phyloP scores from a whole-genome alignment of 345 rosid species.

The Clausena lansium region DNA sequence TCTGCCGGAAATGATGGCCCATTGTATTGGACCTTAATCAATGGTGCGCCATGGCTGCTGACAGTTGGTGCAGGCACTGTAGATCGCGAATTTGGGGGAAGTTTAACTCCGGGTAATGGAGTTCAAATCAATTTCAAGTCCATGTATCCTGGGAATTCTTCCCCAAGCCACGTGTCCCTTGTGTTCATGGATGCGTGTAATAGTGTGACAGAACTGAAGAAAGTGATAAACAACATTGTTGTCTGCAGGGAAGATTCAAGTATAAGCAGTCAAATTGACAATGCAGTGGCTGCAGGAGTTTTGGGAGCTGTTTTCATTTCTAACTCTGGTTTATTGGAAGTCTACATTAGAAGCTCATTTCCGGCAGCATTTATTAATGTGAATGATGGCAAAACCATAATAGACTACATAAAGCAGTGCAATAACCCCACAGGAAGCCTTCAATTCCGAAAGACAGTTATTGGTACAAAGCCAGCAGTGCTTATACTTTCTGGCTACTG shows the following conservation, averaged over 20 bases:
- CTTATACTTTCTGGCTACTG: no score
- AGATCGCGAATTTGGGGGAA: slow-evolving; percentile 36
- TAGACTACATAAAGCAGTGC: slow-evolving; percentile 27
- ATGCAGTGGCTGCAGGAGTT: slow-evolving; percentile 28
- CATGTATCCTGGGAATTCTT: slow-evolving; percentile 36
- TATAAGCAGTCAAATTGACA: slow-evolving; percentile 24
- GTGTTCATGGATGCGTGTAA: slow-evolving; percentile 36
- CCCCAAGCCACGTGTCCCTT: slow-evolving; percentile 11
- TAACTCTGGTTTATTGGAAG: slow-evolving; percentile 8
- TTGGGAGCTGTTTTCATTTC: slow-evolving; percentile 38
- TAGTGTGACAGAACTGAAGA: slow-evolving; percentile 27
- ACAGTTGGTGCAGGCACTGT: slow-evolving; percentile 40
- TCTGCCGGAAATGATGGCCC: slow-evolving; percentile 52
- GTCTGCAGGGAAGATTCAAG: slow-evolving; percentile 33
- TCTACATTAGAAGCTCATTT: slow-evolving; percentile 26
- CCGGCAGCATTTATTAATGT: slow-evolving; percentile 33
- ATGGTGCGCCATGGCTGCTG: slow-evolving; percentile 46
- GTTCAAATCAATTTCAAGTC: slow-evolving; percentile 24
- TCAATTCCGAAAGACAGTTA: slow-evolving; percentile 30
- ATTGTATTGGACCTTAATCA: slow-evolving; percentile 18
- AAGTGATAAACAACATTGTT: slow-evolving; percentile 19
- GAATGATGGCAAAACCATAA: slow-evolving; percentile 22
- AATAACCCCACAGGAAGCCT: slow-evolving; percentile 28
- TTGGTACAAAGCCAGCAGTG: slow-evolving; percentile 33
- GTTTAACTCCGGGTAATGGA: slow-evolving; percentile 32